Evolutionary conservation across 805 yeast species (phyloP).

Genomic region (Wickerhamiella qilinensis): DNA sequence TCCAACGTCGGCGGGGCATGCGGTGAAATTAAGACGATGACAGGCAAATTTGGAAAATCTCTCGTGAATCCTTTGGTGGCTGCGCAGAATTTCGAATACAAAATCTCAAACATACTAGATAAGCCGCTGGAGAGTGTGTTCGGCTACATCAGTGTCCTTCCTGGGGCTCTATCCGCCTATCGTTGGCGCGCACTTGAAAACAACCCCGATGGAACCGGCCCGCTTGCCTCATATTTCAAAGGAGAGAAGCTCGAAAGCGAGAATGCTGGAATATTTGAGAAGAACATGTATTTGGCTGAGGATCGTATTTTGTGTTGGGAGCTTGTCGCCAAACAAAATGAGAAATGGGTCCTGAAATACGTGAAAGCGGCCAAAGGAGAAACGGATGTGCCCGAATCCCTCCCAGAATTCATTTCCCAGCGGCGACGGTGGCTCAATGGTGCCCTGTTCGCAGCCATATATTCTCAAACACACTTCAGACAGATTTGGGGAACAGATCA

Average conservation of each 20-base stretch:
- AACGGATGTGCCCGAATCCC: slow-evolving; percentile 86
- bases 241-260: slow-evolving; percentile 56
- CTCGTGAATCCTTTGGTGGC: slow-evolving; percentile 84
- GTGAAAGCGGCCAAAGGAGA: slow-evolving; percentile 90
- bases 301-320: slow-evolving; percentile 96
- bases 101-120: slow-evolving; percentile 90
- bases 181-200: slow-evolving; percentile 74
- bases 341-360: slow-evolving; percentile 80
- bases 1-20: slow-evolving; percentile 98
- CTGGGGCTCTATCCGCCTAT: slow-evolving; percentile 93
- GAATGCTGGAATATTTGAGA: slow-evolving; percentile 79
- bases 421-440: slow-evolving; percentile 98
- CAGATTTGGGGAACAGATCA: slow-evolving; percentile 86
- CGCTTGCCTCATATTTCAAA: slow-evolving; percentile 71
- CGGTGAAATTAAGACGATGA: slow-evolving; percentile 92
- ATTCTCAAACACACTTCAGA: slow-evolving; percentile 69
- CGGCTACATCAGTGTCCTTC: slow-evolving; percentile 85
- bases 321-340: slow-evolving; percentile 67
- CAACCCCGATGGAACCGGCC: slow-evolving; percentile 85
- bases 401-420: slow-evolving; percentile 89
- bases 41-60: slow-evolving; percentile 73
- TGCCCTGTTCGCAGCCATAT: slow-evolving; percentile 90
- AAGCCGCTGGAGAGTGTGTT: slow-evolving; percentile 86
- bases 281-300: slow-evolving; percentile 94
- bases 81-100: slow-evolving; percentile 90